Evolutionary conservation across 768 basidiomycete genomes (phyloP).

Genomic region (Tephrocybe sp.): DNA sequence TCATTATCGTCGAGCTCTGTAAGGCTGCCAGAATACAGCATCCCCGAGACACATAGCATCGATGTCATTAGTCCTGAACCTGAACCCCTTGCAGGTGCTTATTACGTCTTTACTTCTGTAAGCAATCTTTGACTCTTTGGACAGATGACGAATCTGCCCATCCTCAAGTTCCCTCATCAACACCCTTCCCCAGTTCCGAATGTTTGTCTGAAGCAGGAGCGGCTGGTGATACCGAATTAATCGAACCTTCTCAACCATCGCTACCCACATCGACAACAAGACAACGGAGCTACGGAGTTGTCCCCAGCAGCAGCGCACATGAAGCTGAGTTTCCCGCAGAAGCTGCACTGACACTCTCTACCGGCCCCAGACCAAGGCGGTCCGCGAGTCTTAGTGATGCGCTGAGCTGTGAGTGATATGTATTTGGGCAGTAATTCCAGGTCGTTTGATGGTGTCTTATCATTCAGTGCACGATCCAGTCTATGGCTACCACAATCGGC

Average conservation of each 20-base stretch:
- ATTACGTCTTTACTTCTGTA: neutral
- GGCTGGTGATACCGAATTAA: constrained; percentile 32
- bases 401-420: constrained; percentile 32
- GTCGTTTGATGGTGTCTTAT: constrained; percentile 1
- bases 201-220: constrained; percentile 13
- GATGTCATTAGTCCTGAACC: constrained; percentile 22
- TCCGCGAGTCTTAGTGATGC: constrained; percentile 81
- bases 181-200: constrained; percentile 21
- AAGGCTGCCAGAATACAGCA: constrained; percentile 14
- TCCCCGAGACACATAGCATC: constrained; percentile 36
- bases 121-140: constrained; percentile 3
- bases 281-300: constrained; percentile 29
- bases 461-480: constrained; percentile 31
- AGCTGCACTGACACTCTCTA: constrained; percentile 36
- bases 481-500: constrained; percentile 18
- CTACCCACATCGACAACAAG: constrained; percentile 20
- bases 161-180: constrained; percentile 14
- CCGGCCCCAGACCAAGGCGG: constrained; percentile 58
- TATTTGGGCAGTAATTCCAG: constrained; percentile 1
- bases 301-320: constrained; percentile 20
- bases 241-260: constrained; percentile 27
- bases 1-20: constrained; percentile 21
- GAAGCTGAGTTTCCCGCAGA: constrained; percentile 15
- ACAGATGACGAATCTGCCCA: constrained; percentile 20
- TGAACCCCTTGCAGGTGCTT: constrained; percentile 42